Percentiles rank a stretch among this genome's conserved stretches.
These are phyloP conservation scores for Copromyces sp. DNA, from an alignment of 495 filamentous ascomycete genomes.

Conservation along the genomic window DNA sequence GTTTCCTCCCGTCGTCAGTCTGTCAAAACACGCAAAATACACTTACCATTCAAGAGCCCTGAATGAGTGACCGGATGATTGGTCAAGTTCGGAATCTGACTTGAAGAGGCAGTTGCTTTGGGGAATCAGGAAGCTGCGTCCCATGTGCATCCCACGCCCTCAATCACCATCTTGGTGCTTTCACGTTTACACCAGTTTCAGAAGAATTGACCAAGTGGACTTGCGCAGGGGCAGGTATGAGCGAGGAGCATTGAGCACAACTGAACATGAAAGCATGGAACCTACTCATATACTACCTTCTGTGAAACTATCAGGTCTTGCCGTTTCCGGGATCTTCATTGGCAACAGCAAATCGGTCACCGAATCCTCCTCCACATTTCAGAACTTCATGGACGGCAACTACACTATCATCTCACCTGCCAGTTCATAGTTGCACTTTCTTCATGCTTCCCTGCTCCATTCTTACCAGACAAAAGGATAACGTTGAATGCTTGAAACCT, in stretches of 20 bases:
- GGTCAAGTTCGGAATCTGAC: too few species aligned
- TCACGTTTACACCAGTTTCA: too few species aligned
- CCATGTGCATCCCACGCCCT: too few species aligned
- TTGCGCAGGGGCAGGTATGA: not conserved
- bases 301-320: not conserved
- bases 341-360: too few species aligned
- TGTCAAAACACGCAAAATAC: too few species aligned
- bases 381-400: not conserved
- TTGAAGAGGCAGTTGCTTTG: not conserved
- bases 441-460: not conserved
- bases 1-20: too few species aligned
- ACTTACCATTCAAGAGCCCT: not conserved
- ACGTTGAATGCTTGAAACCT: not conserved
- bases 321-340: not conserved
- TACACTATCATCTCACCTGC: not conserved
- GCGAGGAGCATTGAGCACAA: not conserved
- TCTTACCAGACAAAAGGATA: not conserved
- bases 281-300: not conserved
- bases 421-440: not conserved
- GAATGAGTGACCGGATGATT: too few species aligned
- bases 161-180: too few species aligned
- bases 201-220: not conserved
- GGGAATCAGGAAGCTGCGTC: not conserved
- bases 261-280: not conserved
- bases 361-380: not conserved